Percentiles rank a stretch among this genome's conserved stretches.
phyloP scores from a whole-genome alignment of 2,329 filamentous ascomycete species.

The Phaeophleospora eucalypticola region DNA sequence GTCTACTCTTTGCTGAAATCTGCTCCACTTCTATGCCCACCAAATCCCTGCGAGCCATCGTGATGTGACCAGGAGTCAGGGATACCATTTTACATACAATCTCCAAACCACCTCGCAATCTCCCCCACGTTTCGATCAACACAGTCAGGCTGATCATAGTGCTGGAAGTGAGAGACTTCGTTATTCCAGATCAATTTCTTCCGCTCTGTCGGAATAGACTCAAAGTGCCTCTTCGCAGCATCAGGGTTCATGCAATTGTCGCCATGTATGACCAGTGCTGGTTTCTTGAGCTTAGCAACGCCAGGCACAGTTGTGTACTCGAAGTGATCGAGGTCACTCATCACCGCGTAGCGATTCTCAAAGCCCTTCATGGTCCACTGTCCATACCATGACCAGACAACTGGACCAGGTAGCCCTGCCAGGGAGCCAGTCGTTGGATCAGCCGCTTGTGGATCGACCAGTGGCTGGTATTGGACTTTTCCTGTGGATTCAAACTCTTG shows the following conservation, averaged over 20 bases:
- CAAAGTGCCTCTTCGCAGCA: slow-evolving; percentile 6
- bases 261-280: slow-evolving; percentile 5
- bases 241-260: slow-evolving; percentile 6
- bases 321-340: slow-evolving; percentile 7
- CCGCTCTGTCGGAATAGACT: slow-evolving; percentile 1
- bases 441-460: slow-evolving; percentile 5
- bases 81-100: background rate
- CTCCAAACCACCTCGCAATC: background rate
- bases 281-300: slow-evolving; percentile 5
- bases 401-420: slow-evolving; percentile 2
- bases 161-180: slow-evolving; percentile 3
- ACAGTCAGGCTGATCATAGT: slow-evolving; percentile 3
- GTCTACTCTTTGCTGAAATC: too few species aligned
- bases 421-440: slow-evolving; percentile 3
- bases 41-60: too few species aligned
- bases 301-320: slow-evolving; percentile 2
- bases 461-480: slow-evolving; percentile 4
- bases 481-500: background rate
- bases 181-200: slow-evolving; percentile 6
- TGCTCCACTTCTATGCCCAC: too few species aligned
- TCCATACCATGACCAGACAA: slow-evolving; percentile 6
- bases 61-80: too few species aligned
- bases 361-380: slow-evolving; percentile 7
- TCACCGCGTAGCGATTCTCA: slow-evolving; percentile 6
- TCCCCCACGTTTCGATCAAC: slow-evolving; percentile 3